These are phyloP conservation scores for Skeletonema costatum DNA, from an alignment of 108 stramenopile species.

Conservation along the genomic window DNA sequence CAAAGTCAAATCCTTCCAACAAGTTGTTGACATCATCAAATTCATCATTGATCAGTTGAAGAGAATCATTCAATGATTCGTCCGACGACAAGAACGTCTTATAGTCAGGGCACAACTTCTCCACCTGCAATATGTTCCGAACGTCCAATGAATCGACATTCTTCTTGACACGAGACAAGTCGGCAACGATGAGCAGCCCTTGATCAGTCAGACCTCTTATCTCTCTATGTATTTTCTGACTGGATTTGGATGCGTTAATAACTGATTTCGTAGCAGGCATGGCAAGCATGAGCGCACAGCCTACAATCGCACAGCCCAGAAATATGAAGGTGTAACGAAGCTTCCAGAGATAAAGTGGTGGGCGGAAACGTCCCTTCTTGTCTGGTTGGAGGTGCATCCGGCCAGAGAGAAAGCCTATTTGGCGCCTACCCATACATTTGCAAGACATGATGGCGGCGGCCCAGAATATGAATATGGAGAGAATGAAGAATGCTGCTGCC, in stretches of 20 bases:
- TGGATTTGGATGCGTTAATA: constrained; percentile 9
- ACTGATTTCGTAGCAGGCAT: constrained; percentile 13
- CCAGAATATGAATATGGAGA: constrained; percentile 39
- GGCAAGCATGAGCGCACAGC: constrained; percentile 9
- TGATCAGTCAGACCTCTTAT: constrained; percentile 26
- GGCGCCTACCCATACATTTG: constrained; percentile 28
- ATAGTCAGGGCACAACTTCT: constrained; percentile 30
- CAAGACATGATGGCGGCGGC: constrained; percentile 15
- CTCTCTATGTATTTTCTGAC: constrained; percentile 27
- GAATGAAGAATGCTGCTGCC: constrained; percentile 36
- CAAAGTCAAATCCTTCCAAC: constrained; percentile 23
- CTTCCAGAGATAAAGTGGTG: constrained; percentile 31
- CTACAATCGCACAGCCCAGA: constrained; percentile 17
- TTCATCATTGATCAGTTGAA: constrained; percentile 3
- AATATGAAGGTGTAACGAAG: constrained; percentile 33
- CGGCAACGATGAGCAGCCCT: constrained; percentile 40
- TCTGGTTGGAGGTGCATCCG: constrained; percentile 28
- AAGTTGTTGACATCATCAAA: constrained; percentile 16
- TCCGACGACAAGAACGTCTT: constrained; percentile 14
- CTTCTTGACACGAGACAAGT: constrained; percentile 18
- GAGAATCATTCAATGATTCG: constrained; percentile 1
- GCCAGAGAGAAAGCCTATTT: constrained; percentile 26
- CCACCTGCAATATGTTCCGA: constrained; percentile 11
- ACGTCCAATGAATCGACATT: constrained; percentile 31
- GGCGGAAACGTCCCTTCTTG: constrained; percentile 24